Percentiles rank a stretch among this genome's conserved stretches.
Evolutionary conservation across 352 stramenopile species (phyloP).

Genomic region (Plasmopara muralis): DNA sequence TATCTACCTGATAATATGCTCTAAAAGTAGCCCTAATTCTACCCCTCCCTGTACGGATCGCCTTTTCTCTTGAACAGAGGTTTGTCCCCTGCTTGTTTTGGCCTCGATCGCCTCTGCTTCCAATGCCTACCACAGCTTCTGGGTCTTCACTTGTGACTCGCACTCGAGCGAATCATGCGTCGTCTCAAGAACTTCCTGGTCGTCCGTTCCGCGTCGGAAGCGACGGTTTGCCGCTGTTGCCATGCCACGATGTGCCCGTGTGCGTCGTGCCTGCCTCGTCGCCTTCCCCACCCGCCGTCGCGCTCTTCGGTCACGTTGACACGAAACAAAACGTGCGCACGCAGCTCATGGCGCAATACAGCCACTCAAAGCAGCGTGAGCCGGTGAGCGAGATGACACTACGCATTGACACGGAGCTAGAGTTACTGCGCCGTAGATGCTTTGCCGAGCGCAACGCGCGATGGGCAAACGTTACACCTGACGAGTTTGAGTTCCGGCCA

Average conservation of each 20-base stretch:
- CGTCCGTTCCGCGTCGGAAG: constrained; percentile 21
- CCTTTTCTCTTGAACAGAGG: constrained; percentile 9
- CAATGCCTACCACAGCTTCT: constrained; percentile 14
- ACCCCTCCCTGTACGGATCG: constrained; percentile 3
- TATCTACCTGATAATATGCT: too few relatives aligned
- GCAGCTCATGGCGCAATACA: constrained; percentile 39
- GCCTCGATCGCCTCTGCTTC: constrained; percentile 13
- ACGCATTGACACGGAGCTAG: constrained; percentile 69
- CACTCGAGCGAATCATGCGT: constrained; percentile 17
- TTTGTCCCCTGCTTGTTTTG: constrained; percentile 10
- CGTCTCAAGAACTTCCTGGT: constrained; percentile 2
- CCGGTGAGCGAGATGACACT: constrained; percentile 61
- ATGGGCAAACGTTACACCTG: constrained; percentile 48
- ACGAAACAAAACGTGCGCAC: constrained; percentile 30
- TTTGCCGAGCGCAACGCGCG: constrained; percentile 69
- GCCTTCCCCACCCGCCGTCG: constrained; percentile 3
- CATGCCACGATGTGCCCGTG: constrained; percentile 18
- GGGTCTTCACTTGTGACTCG: constrained; percentile 27
- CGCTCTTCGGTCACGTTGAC: constrained; percentile 25
- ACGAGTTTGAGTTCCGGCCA: constrained; percentile 37
- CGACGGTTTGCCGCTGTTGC: constrained; percentile 30
- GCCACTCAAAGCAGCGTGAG: constrained; percentile 25
- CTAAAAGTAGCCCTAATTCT: neutral
- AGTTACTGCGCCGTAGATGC: constrained; percentile 63
- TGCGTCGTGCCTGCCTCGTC: constrained; percentile 3